These are phyloP conservation scores for Dunaliella primolecta DNA, from an alignment of 139 green algal species.

Conservation along the genomic window DNA sequence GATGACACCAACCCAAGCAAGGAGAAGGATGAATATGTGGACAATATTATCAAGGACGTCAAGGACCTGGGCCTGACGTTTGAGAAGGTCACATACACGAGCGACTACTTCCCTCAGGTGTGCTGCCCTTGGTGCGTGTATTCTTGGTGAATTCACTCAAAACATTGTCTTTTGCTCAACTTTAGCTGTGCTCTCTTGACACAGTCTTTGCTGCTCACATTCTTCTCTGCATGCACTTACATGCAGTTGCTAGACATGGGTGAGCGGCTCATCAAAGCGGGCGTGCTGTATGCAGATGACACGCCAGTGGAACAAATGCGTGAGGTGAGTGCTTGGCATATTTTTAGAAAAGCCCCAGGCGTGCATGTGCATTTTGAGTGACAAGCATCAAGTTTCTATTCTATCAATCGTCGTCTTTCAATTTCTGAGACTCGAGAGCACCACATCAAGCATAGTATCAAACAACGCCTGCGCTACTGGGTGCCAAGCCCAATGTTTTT, in stretches of 20 bases:
- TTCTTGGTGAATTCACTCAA: neutral
- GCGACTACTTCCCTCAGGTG: slow-evolving; percentile 83
- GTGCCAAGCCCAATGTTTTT: too few species aligned
- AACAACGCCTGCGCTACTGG: too few species aligned
- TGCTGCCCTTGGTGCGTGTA: neutral
- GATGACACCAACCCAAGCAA: slow-evolving; percentile 99
- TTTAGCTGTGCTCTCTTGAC: too few species aligned
- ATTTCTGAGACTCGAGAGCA: too few species aligned
- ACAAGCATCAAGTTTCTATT: too few species aligned
- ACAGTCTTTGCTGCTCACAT: too few species aligned
- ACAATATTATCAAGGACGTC: slow-evolving; percentile 94
- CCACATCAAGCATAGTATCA: too few species aligned
- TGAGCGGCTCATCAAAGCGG: slow-evolving; percentile 84
- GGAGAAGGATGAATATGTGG: slow-evolving; percentile 97
- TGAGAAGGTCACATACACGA: slow-evolving; percentile 87
- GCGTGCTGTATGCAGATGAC: slow-evolving; percentile 93
- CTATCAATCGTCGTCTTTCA: too few species aligned
- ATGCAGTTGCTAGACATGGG: slow-evolving; percentile 63
- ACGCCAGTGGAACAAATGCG: slow-evolving; percentile 79
- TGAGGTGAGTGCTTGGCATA: slow-evolving; percentile 26
- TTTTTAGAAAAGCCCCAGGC: too few species aligned
- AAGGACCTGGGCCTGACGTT: slow-evolving; percentile 74
- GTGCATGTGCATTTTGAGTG: too few species aligned
- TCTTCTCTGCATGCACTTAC: too few species aligned
- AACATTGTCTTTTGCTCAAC: too few species aligned